phyloP scores from a whole-genome alignment of 2,329 filamentous ascomycete species.

The Epichloe amarillans region DNA sequence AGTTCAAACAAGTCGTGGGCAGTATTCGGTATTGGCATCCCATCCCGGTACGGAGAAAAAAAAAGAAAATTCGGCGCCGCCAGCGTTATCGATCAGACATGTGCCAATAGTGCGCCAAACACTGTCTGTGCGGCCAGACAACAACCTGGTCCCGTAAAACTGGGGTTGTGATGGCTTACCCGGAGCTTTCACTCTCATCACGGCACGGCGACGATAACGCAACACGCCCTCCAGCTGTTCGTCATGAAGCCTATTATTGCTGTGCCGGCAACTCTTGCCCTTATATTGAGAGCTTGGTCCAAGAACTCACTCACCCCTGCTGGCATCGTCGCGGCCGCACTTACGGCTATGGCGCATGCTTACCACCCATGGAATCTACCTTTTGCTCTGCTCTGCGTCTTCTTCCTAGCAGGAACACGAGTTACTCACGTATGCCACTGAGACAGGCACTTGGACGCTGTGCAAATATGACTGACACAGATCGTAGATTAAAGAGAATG shows the following conservation, averaged over 20 bases:
- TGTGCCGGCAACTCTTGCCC: conserved; percentile 41
- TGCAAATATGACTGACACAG: neutral
- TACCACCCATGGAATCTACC: conserved; percentile 90
- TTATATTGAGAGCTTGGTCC: conserved; percentile 55
- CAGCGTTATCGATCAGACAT: conserved; percentile 3
- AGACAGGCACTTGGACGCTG: neutral
- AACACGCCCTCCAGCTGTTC: neutral
- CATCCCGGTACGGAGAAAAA: too few species aligned
- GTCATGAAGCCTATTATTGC: conserved; percentile 46
- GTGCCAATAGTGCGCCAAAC: neutral
- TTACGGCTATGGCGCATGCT: conserved; percentile 70
- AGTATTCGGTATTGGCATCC: too few species aligned
- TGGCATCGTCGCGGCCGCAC: conserved; percentile 57
- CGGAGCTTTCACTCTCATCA: neutral
- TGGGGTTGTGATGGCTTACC: neutral
- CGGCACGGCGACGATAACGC: neutral
- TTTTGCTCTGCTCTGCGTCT: conserved; percentile 69
- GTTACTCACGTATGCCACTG: conserved; percentile 57
- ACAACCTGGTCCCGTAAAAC: too few species aligned
- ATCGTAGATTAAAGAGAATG: conserved; percentile 64
- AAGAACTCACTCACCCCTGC: conserved; percentile 66
- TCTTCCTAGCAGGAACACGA: conserved; percentile 74
- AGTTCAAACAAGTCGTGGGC: too few species aligned
- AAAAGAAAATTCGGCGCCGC: neutral
- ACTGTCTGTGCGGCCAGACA: neutral